phyloP scores from a whole-genome alignment of 306 rosid species.

The Prunus persica region DNA sequence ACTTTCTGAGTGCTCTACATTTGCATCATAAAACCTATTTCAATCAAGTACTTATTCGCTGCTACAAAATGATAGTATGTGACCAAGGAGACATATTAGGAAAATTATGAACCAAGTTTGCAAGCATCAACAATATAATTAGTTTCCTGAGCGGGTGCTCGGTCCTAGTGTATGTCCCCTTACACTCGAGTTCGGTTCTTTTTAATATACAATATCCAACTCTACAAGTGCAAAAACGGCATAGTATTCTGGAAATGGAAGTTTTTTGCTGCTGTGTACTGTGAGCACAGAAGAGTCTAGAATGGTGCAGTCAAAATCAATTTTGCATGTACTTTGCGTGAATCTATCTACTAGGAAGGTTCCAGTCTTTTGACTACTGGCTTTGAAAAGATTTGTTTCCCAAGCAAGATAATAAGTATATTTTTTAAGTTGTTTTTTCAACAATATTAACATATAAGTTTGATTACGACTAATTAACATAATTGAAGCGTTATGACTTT shows the following conservation, averaged over 20 bases:
- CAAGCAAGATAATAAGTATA: not conserved
- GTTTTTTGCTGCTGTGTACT: not conserved
- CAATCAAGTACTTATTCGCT: too few relatives aligned
- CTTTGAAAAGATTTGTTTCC: not conserved
- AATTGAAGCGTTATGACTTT: too few relatives aligned
- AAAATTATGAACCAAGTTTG: too few relatives aligned
- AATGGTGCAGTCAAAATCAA: not conserved
- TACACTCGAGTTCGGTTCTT: too few relatives aligned
- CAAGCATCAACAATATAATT: too few relatives aligned
- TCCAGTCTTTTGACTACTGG: not conserved
- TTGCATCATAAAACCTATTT: not conserved
- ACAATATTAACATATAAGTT: not conserved
- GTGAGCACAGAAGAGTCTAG: not conserved
- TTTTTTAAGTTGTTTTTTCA: not conserved
- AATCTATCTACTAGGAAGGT: not conserved
- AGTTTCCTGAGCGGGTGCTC: too few relatives aligned
- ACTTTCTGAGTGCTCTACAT: too few relatives aligned
- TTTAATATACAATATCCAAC: not conserved
- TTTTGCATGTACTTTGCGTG: not conserved
- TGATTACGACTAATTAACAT: not conserved
- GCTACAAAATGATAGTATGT: too few relatives aligned
- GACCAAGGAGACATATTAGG: too few relatives aligned
- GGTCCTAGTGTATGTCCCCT: too few relatives aligned
- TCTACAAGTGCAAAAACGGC: not conserved
- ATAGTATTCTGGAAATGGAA: not conserved